Evolutionary conservation across 2,329 filamentous ascomycete genomes (phyloP).

Genomic region (Phyllosticta citribraziliensis): DNA sequence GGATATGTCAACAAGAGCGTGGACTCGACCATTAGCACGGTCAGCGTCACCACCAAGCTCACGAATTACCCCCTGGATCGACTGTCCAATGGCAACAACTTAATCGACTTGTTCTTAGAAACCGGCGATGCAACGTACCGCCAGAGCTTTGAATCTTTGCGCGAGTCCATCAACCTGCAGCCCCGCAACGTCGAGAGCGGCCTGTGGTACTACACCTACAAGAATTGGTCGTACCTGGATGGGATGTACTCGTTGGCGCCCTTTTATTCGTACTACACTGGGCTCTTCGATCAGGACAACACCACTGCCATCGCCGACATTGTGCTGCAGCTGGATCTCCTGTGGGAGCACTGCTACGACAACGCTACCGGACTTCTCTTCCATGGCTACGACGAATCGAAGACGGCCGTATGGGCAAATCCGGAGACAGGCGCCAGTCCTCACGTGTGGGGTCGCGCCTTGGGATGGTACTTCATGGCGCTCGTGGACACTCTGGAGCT

Average conservation of each 20-base stretch:
- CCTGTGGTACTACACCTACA: conserved; percentile 39
- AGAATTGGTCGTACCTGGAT: conserved; percentile 37
- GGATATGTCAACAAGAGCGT: conserved; percentile 38
- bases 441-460: conserved; percentile 27
- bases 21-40: conserved; percentile 39
- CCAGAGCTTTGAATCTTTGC: conserved; percentile 37
- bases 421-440: conserved; percentile 25
- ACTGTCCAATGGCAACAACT: conserved; percentile 44
- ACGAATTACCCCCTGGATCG: conserved; percentile 27
- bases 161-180: conserved; percentile 38
- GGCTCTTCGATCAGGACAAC: conserved; percentile 28
- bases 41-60: conserved; percentile 20
- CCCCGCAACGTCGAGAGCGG: conserved; percentile 43
- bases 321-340: conserved; percentile 24
- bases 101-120: conserved; percentile 38
- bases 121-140: conserved; percentile 41
- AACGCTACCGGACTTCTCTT: conserved; percentile 22
- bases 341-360: conserved; percentile 26
- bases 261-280: conserved; percentile 31
- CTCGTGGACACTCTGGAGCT: conserved; percentile 39
- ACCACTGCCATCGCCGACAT: conserved; percentile 31
- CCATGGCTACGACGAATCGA: conserved; percentile 27
- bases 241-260: conserved; percentile 36
- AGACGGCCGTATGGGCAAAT: conserved; percentile 27
- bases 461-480: conserved; percentile 31